Evolutionary conservation across 2,329 filamentous ascomycete genomes (phyloP), one percentile per base, ranked within the genome.

Genomic region (Cercospora sp.): DNA sequence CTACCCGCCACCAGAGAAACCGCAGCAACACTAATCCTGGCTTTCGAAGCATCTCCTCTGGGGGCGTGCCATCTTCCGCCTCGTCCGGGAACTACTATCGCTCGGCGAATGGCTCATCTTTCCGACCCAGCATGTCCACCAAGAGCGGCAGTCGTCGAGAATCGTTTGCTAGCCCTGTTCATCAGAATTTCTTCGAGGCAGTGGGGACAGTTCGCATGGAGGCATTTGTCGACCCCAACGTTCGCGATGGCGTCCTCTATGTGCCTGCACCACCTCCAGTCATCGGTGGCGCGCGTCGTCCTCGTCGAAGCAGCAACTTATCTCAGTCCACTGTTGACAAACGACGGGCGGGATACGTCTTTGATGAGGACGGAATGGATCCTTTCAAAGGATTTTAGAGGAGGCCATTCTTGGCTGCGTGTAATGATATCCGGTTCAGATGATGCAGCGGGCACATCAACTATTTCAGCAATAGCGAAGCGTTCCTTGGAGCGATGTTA

Each of bases 191-290:
- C 81, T 95, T 95, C 76, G 93, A 96, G 74, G 91, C 91, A 1
- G 90, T 96, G 67, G 93, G 94, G 1, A 98, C 94, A 1, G 89
- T 98, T 58, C 89, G 95, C 30, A 98, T 99, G 94, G 94, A 98
- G 79, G 95, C 95, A 0, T 99, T 98, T 78, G 96, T 99, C 73
- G 87, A 89, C 71, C 81, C 82, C 1, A 73, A 73, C 59, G 69
- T 77, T 16, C 66, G 73, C 40, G 72, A 78, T 63, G 75, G 76
- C 20, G 74, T 77, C 13, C 67, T 77, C 9, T 76, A 77, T 61
- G 73, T 78, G 28, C 74, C 75, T 8, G 74, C 73, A 5, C 74
- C 75, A 16, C 74, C 73, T 26, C 69, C 71, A 12, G 67, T 65
- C 48, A 57, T 71, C 57, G 67, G 68, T 28, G 70, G 66, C 3